Evolutionary conservation across 2,329 filamentous ascomycete genomes (phyloP), one percentile per base, ranked within the genome.

Genomic region (Aspergillus terreus): DNA sequence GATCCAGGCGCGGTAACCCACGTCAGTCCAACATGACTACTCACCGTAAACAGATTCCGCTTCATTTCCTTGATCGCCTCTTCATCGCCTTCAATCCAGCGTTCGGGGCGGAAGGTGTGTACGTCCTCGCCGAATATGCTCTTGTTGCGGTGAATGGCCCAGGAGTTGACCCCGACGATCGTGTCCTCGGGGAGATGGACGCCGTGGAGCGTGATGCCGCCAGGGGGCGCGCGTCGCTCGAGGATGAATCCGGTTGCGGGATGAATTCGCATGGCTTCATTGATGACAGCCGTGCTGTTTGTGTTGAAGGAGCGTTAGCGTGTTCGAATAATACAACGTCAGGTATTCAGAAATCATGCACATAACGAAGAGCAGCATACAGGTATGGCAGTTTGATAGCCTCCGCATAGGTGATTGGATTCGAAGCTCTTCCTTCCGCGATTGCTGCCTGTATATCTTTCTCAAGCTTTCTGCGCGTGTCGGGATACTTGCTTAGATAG

Each of bases 41-140:
- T 23, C 25, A 57, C 54, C 11, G 57, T 51, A 47, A 56, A 52
- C 11, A 53, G 21, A 44, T 54, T 44, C 7, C 54, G 49, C 36
- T 59, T 52, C 59, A 61, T 61, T 2, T 43, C 12, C 23, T 53
- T 56, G 0, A 54, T 32, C 11, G 52, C 21, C 15, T 60, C 58
- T 19, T 54, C 32, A 5, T 33, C 25, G 2, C 42, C 48, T 15
- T 48, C 46, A 9, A 51, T n/a, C 49, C 49, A 51, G 10, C 49
- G 44, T 25, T 51, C 49, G 4, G 49, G 49, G n/a, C 44, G 35
- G n/a, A 32, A 51, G 15, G 12, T 6, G 15, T 51, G 15, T 6
- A 19, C 44, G 27, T 51, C 49, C 6, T 38, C 44, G 7, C 49
- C 49, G 23, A 46, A 51, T 21, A 47, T 47, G 3, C 36, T 23